phyloP scores from a whole-genome alignment of 2,329 filamentous ascomycete species.

The Clarireedia paspali region DNA sequence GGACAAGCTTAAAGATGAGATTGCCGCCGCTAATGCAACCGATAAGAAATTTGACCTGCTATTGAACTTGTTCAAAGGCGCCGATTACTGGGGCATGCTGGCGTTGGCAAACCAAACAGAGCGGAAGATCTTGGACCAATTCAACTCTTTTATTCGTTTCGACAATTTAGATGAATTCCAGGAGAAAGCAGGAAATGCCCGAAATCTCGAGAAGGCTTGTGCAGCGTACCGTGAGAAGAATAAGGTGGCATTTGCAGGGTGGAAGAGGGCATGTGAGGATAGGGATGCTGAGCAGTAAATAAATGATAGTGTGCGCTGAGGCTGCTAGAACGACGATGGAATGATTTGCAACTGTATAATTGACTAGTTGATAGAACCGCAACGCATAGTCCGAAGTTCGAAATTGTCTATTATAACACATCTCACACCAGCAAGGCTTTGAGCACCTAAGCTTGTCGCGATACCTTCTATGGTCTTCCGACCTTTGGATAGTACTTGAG shows the following conservation, averaged over 20 bases:
- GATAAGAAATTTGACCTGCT: slow-evolving; percentile 19
- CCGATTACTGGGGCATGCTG: slow-evolving; percentile 19
- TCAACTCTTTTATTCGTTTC: slow-evolving; percentile 15
- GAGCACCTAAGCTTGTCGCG: no score
- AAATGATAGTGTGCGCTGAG: no score
- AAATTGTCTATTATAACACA: no score
- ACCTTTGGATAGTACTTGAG: no score
- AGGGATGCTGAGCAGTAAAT: neutral
- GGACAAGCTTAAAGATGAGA: neutral
- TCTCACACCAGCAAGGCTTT: no score
- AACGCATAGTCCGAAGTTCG: no score
- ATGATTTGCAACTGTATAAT: no score
- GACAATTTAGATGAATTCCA: slow-evolving; percentile 15
- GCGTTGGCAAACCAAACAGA: slow-evolving; percentile 17
- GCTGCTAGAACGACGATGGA: no score
- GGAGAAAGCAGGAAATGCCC: slow-evolving; percentile 7
- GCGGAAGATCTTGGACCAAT: slow-evolving; percentile 15
- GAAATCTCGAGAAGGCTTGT: slow-evolving; percentile 12
- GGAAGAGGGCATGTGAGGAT: neutral
- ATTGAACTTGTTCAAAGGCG: slow-evolving; percentile 20
- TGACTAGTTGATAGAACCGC: no score
- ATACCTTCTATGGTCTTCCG: no score
- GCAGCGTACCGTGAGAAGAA: slow-evolving; percentile 13
- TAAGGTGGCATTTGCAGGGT: neutral
- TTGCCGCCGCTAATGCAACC: slow-evolving; percentile 10